Evolutionary conservation across 192 early-diverging fungal species (phyloP).

Genomic region (Mortierella claussenii): DNA sequence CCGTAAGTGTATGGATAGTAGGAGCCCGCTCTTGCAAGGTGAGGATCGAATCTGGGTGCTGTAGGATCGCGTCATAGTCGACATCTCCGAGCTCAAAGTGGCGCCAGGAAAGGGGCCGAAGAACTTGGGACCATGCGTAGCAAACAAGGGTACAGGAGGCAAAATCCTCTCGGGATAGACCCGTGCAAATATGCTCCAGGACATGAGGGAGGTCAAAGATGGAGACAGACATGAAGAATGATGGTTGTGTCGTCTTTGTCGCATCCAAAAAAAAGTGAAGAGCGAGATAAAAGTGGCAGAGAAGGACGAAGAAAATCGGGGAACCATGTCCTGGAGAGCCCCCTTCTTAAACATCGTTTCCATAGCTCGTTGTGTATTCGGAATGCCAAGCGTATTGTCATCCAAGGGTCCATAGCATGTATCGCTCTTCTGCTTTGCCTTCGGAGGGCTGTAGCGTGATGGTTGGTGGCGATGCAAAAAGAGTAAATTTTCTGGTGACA

Average conservation of each 20-base stretch:
- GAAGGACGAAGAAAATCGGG: background rate
- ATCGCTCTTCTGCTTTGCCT: background rate
- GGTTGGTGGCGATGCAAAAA: background rate
- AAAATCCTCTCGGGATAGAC: background rate
- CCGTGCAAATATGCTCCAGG: background rate
- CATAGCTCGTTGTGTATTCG: too few species aligned
- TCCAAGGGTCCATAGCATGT: too few species aligned
- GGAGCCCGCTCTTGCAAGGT: background rate
- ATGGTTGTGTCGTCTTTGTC: background rate
- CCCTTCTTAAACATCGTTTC: too few species aligned
- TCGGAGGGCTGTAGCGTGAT: background rate
- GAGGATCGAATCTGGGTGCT: background rate
- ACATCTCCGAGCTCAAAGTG: slow-evolving; percentile 1
- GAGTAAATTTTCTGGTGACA: background rate
- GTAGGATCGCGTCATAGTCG: background rate
- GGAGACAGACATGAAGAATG: background rate
- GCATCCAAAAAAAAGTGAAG: too few species aligned
- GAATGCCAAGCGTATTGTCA: too few species aligned
- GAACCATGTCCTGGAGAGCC: too few species aligned
- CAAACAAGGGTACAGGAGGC: background rate
- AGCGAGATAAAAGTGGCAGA: background rate
- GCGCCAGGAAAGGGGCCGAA: slow-evolving; percentile 1
- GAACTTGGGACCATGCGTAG: slow-evolving; percentile 1
- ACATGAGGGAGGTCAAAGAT: slow-evolving; percentile 11
- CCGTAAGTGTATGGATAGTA: slow-evolving; percentile 1